Evolutionary conservation across 2,329 filamentous ascomycete species (phyloP), one percentile per base, ranked within the genome.

Genomic region (Arthrinium phaeospermum): DNA sequence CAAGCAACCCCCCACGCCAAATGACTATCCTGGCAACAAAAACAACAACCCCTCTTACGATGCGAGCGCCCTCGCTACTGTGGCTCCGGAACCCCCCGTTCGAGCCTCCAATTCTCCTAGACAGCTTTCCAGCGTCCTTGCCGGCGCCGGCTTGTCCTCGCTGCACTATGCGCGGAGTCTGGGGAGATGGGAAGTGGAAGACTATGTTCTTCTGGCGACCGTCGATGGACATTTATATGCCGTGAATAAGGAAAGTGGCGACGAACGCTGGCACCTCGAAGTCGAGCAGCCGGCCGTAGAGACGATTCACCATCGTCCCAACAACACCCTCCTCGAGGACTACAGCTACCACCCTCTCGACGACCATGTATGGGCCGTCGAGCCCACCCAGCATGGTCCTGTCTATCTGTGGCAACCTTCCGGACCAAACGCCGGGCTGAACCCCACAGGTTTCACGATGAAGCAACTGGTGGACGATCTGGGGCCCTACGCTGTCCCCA

Each of bases 171-270:
- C 95, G 95, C 95, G 96, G 91, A 97, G 93, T 89, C 89, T 98
- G 90, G 93, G 95, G 90, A 96, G 98, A 87, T 98, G 96, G 96
- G 94, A 98, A 93, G 95, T 98, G 86, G 96, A 98, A 94, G 95
- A 98, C 88, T 97, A 98, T 90, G 94, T 98, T 86, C 94, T 99
- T 88, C 89, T 99, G 93, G 96, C 96, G 94, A 98, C 96, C 90
- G 94, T 98, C 91, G 95, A 98, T 88, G 96, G 96, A 88, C 94
- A 94, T 82, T 91, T 98, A 80, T 94, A 98, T 86, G 95, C 96
- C 82, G 91, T 91, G 83, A 94, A 98, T 86, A 91, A 96, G 79
- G 93, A 92, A 81, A 96, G 93, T 70, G 96, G 96, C 78, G 89
- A 92, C 75, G 89, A 93, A 77, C 92, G 92, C 81, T 98, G 96